These are phyloP conservation scores for Chlorella sorokiniana DNA, from an alignment of 139 green algal species.

Conservation along the genomic window DNA sequence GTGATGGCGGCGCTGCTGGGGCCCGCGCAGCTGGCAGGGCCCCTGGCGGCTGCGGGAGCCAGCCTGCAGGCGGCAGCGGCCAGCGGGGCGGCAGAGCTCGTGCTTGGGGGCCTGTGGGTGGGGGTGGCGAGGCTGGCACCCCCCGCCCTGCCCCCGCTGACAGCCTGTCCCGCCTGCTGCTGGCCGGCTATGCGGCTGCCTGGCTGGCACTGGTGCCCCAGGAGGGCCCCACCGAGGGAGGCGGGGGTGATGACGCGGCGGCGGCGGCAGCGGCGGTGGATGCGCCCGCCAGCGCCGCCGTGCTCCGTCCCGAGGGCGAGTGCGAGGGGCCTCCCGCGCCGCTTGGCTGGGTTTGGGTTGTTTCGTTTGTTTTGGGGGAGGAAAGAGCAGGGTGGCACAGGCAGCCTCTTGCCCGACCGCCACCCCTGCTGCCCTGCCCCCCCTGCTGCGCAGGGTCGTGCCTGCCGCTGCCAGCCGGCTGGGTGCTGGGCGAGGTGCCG, in stretches of 20 bases:
- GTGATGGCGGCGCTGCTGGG: conserved; percentile 14
- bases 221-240: not conserved
- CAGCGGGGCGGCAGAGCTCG: conserved; percentile 2
- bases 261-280: not conserved
- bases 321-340: too few species aligned
- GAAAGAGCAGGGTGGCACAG: too few species aligned
- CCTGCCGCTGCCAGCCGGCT: conserved; percentile 32
- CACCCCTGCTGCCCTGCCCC: not conserved
- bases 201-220: conserved; percentile 47
- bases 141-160: not conserved
- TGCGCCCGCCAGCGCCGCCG: not conserved
- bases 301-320: conserved; percentile 20
- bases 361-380: too few species aligned
- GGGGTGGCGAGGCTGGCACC: not conserved
- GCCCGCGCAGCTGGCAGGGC: not conserved
- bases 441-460: conserved; percentile 24
- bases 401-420: not conserved
- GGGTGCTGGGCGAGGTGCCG: conserved; percentile 21
- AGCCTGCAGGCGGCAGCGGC: not conserved
- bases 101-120: not conserved
- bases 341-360: too few species aligned
- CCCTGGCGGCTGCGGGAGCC: not conserved
- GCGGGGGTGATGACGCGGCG: not conserved
- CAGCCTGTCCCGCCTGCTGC: conserved; percentile 12
- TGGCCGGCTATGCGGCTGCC: conserved; percentile 45